Base-by-base conservation (phyloP, 2,329 filamentous ascomycete genomes). In the Claviceps purpurea region DNA sequence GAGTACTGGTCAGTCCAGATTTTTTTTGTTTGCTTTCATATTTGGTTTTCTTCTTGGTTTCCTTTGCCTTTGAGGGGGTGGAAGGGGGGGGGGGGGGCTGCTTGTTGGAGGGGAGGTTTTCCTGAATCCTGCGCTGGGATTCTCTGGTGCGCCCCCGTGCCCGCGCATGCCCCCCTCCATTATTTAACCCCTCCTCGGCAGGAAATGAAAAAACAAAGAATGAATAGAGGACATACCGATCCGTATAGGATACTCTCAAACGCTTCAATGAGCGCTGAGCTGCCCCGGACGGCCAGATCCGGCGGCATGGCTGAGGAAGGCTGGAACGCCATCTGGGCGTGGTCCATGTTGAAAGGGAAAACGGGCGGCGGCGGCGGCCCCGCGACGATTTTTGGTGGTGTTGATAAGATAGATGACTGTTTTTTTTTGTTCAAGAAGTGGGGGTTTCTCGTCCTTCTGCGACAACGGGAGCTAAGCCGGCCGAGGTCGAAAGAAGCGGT, bases 191-290 rank as follows among this genome's bases (percentile, higher is more conserved):
- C 8, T 6, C 11, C 5, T 30, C 24, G 16, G 18, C 24, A 26
- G 10, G 11, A 44, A 26, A 26, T 5, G n/a, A 26, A 44, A 44
- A 26, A 26, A 7, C 24, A 16, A 44, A 30, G 4, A n/a, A 45
- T 8, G 26, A 18, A 45, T 4, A 8, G 3, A 6, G 26, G n/a
- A 30, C 83, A 67, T 69, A 90, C 81, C 54, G 91, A 96, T 65
- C 93, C 93, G 66, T 89, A 97, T 11, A 84, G 64, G 52, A 98
- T 80, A 63, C 97, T 90, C 68, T 95, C 90, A 42, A 91, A 62
- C 5, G 88, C 87, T 62, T 93, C 85, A 59, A 74, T 68, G 10
- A 70, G 65, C 34, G 73, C 71, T 6, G 72, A 69, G 57, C 66
- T 72, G 49, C 64, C 58, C 50, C 61, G 63, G 41, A 65, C 54